A percentile compares a stretch with the other conserved stretches of the same genome.
phyloP scores from a whole-genome alignment of 345 rosid species.

The Eucalyptus shirleyi region DNA sequence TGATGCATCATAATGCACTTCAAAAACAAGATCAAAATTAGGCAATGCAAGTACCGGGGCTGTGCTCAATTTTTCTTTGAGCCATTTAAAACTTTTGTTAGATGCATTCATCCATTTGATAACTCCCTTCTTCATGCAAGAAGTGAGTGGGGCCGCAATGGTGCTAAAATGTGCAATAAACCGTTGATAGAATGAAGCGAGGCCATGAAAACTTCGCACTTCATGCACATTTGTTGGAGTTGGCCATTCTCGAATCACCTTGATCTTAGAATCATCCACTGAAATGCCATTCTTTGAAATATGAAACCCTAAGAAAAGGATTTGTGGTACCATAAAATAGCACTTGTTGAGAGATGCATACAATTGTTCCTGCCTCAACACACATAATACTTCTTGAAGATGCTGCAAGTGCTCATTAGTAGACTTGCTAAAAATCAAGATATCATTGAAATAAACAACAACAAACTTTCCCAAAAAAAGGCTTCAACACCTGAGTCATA shows the following conservation, averaged over 20 bases:
- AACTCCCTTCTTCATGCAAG: background rate
- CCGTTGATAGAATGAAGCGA: background rate
- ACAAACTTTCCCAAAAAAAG: background rate
- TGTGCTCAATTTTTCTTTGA: no score
- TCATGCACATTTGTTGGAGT: background rate
- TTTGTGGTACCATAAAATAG: background rate
- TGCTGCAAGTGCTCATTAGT: background rate
- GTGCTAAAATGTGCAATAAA: background rate
- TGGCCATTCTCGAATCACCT: background rate
- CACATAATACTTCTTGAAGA: background rate
- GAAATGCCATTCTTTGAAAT: background rate
- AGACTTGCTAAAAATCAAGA: background rate
- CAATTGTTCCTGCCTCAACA: background rate
- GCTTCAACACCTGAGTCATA: background rate
- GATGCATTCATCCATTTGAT: background rate
- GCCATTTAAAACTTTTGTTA: background rate
- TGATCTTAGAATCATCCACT: background rate
- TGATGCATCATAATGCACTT: no score
- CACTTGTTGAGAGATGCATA: background rate
- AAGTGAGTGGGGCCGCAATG: background rate
- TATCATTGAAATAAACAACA: background rate
- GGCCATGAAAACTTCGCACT: background rate
- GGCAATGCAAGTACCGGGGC: no score
- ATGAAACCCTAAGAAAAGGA: background rate
- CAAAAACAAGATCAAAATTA: no score